Percentiles rank a stretch among this genome's conserved stretches.
These are phyloP conservation scores for Suhomyces bribrorum DNA, from an alignment of 1,139 yeast genomes.

Conservation along the genomic window DNA sequence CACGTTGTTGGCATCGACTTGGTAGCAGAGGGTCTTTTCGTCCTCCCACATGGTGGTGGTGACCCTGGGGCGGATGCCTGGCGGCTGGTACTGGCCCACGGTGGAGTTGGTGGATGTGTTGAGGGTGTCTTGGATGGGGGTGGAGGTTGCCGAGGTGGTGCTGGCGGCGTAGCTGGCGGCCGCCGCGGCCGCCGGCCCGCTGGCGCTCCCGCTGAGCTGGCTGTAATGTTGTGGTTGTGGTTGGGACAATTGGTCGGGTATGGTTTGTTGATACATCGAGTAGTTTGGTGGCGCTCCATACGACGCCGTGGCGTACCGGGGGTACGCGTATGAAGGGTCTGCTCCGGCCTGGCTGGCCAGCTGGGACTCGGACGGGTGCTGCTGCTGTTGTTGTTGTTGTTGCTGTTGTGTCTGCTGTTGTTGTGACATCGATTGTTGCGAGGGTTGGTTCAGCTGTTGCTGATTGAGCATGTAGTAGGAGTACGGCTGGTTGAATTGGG, in stretches of 20 bases:
- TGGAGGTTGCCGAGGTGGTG: slow-evolving; percentile 13
- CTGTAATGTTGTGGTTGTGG: slow-evolving; percentile 17
- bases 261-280: slow-evolving; percentile 17
- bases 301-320: slow-evolving; percentile 12
- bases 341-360: slow-evolving; percentile 3
- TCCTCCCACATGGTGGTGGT: slow-evolving; percentile 98
- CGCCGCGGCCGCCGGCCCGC: slow-evolving; percentile 6
- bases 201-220: slow-evolving; percentile 8
- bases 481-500: slow-evolving; percentile 22
- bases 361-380: slow-evolving; percentile 10
- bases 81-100: slow-evolving; percentile 53
- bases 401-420: slow-evolving; percentile 12
- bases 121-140: slow-evolving; percentile 19
- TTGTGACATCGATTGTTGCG: slow-evolving; percentile 11
- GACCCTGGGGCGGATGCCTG: slow-evolving; percentile 74
- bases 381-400: slow-evolving; percentile 12
- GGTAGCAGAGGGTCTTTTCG: slow-evolving; percentile 90
- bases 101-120: slow-evolving; percentile 29
- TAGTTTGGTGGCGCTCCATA: slow-evolving; percentile 17
- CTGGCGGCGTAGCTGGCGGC: slow-evolving; percentile 13
- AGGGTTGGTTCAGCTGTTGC: slow-evolving; percentile 12
- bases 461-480: slow-evolving; percentile 25
- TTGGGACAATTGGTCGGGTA: slow-evolving; percentile 15
- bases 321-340: slow-evolving; percentile 12
- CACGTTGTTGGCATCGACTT: slow-evolving; percentile 90